Evolutionary conservation across 164 flowering plant species (phyloP).

Genomic region (Dillenia suffruticosa): DNA sequence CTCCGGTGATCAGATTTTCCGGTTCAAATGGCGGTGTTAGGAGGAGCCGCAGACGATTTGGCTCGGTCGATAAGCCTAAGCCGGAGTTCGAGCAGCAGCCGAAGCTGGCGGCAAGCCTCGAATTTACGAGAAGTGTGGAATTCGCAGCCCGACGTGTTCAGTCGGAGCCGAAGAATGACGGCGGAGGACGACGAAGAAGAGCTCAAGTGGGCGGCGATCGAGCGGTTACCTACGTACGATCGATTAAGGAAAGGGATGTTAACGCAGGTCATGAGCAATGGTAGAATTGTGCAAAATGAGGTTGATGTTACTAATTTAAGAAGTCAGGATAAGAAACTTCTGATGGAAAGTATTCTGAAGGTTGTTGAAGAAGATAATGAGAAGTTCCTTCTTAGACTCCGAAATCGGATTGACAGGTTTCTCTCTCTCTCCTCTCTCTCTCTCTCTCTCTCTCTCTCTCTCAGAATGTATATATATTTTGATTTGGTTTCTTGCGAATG

Average conservation of each 20-base stretch:
- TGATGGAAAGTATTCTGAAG: conserved; percentile 45
- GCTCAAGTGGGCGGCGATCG: conserved; percentile 72
- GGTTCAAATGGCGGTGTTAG: too few relatives aligned
- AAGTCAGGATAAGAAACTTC: conserved; percentile 32
- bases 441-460: background rate
- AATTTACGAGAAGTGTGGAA: too few relatives aligned
- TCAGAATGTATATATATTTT: too few relatives aligned
- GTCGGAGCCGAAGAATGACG: too few relatives aligned
- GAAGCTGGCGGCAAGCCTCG: too few relatives aligned
- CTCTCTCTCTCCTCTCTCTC: background rate
- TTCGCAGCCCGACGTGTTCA: too few relatives aligned
- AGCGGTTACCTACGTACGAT: conserved; percentile 64
- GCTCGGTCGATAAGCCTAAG: too few relatives aligned
- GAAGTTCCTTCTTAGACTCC: conserved; percentile 29
- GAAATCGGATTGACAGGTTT: conserved; percentile 54
- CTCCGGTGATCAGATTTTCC: too few relatives aligned
- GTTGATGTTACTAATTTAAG: conserved; percentile 48
- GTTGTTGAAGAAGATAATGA: conserved; percentile 55
- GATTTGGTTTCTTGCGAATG: background rate
- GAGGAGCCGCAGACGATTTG: too few relatives aligned
- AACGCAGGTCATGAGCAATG: conserved; percentile 36
- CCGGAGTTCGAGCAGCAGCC: too few relatives aligned
- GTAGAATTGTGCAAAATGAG: conserved; percentile 33
- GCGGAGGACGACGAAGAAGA: conserved; percentile 58
- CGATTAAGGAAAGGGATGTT: conserved; percentile 42